Base-by-base conservation (phyloP, 1,284 basidiomycete genomes). In the Porogramme epimiltina region DNA sequence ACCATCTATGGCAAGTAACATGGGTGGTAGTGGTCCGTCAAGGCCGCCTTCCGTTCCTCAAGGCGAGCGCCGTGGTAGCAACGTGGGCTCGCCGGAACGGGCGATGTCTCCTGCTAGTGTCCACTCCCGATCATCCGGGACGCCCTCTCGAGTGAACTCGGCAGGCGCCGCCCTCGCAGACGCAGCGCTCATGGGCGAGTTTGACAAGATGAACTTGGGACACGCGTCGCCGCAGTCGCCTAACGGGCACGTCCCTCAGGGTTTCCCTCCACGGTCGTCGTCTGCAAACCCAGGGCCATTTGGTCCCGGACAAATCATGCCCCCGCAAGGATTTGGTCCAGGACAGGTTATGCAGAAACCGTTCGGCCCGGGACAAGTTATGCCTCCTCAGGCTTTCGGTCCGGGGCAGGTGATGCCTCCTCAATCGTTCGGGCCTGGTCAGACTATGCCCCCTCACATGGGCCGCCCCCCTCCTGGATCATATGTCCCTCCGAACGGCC, bases 401-500 rank as follows among this genome's bases (percentile, higher is more conserved):
- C 66, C 66, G 3, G 69, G 66, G 8, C 68, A 69, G 48, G 47
- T 61, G 22, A 62, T 69, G 51, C 64, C 63, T 26, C 62, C 60
- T 11, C 55, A 52, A 16, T 50, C 54, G 16, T 61, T 61, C 47
- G 58, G 59, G 18, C 64, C 66, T 40, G 64, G 64, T 19, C 66
- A 64, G 41, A 49, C 45, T 15, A 60, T 66, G 37, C 58, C 62
- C 23, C 56, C 62, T 16, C 23, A 56, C 28, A 37, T 37, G 34
- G 34, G 34, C 13, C 34, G 34, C 8, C 34, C 34, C n/a, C 34
- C 34, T n/a, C 61, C 63, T 38, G 62, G 59, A 26, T 52, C 58
- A 24, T 16, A 59, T 36, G 47, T 52, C 38, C 52, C 38, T 11
- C 38, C 34, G 22, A n/a, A 39, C n/a, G 55, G 55, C 10, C 49